phyloP scores from a whole-genome alignment of 371 early-diverging fungal genomes.

The Actinomucor elegans region DNA sequence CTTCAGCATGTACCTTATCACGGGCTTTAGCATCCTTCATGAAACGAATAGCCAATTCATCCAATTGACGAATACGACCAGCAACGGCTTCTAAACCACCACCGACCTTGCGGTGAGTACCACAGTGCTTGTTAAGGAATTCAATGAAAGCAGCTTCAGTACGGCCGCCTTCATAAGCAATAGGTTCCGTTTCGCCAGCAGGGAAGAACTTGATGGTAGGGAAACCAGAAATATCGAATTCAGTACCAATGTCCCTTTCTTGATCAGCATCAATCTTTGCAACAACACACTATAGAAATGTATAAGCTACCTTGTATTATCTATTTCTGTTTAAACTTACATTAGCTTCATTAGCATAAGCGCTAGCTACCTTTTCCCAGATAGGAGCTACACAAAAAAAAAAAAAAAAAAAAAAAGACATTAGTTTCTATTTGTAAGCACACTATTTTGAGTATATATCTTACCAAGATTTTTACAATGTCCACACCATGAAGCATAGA shows the following conservation, averaged over 20 bases:
- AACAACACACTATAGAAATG: constrained; percentile 59
- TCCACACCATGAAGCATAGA: constrained; percentile 87
- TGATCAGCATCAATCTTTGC: constrained; percentile 90
- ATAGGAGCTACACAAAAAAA: constrained; percentile 51
- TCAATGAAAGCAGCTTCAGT: constrained; percentile 80
- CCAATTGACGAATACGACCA: constrained; percentile 73
- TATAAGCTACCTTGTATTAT: background rate
- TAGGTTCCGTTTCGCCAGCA: constrained; percentile 63
- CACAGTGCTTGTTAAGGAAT: constrained; percentile 88
- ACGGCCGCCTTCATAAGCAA: constrained; percentile 79
- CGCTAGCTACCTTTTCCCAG: constrained; percentile 61
- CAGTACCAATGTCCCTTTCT: constrained; percentile 51
- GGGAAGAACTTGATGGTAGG: constrained; percentile 91
- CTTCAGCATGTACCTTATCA: constrained; percentile 38
- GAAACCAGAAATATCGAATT: constrained; percentile 74
- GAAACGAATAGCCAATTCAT: constrained; percentile 67
- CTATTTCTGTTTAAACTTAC: constrained; percentile 20
- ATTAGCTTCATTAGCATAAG: constrained; percentile 49
- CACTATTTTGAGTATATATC: no score
- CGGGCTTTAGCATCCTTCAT: constrained; percentile 41
- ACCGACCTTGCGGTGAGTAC: constrained; percentile 77
- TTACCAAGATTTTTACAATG: constrained; percentile 78
- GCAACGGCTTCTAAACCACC: constrained; percentile 63
- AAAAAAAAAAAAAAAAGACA: background rate
- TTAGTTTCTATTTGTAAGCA: no score